phyloP scores from a whole-genome alignment of 225 moss, liverwort and hornwort genomes.

The Marchantia polymorpha region DNA sequence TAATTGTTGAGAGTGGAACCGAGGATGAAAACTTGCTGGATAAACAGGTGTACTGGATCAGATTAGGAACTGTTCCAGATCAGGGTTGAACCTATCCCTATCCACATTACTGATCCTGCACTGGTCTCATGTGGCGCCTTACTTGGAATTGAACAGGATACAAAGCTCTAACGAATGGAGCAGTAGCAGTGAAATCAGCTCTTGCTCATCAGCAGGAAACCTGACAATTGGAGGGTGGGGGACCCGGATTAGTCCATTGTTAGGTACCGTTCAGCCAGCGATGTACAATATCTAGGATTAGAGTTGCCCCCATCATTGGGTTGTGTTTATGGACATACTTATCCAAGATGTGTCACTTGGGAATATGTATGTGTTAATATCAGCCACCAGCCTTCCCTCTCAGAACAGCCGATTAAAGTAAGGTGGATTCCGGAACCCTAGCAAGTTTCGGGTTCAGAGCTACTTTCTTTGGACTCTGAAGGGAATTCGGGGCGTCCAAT shows the following conservation, averaged over 20 bases:
- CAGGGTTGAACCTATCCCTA: not conserved
- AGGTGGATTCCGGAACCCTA: not conserved
- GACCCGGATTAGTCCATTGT: not conserved
- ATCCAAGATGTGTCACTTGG: not conserved
- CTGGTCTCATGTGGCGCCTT: not conserved
- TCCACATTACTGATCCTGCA: not conserved
- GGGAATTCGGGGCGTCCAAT: not conserved
- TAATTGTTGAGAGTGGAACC: too few relatives aligned
- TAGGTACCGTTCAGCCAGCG: not conserved
- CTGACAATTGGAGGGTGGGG: not conserved
- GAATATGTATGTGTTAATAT: not conserved
- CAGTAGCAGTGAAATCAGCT: not conserved
- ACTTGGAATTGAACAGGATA: not conserved
- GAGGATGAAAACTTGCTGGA: not conserved
- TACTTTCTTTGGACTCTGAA: not conserved
- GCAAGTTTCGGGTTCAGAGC: too few relatives aligned
- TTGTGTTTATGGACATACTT: not conserved
- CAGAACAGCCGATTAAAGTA: not conserved
- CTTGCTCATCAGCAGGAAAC: not conserved
- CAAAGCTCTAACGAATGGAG: not conserved
- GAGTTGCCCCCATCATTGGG: not conserved
- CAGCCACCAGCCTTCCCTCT: not conserved
- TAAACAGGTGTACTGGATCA: not conserved
- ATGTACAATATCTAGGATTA: constrained; percentile 11
- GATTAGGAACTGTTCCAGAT: not conserved